Evolutionary conservation across 139 green algal species (phyloP).

Genomic region (Diplosphaera chodatii): DNA sequence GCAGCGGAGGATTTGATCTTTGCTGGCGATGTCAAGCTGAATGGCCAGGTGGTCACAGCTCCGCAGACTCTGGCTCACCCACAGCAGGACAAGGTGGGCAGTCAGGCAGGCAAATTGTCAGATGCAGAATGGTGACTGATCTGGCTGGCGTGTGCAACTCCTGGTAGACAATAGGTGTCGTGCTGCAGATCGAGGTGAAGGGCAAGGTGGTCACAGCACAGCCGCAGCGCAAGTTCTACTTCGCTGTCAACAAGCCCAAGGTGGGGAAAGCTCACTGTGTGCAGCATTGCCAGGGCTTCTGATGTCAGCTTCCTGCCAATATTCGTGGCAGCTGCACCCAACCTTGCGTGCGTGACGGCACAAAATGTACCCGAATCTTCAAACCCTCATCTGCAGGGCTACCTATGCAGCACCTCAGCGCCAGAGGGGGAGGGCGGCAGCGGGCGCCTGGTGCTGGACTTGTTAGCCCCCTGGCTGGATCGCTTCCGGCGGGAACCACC

Average conservation of each 20-base stretch:
- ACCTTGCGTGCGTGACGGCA: too few species aligned
- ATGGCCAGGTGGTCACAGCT: constrained; percentile 58
- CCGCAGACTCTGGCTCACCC: constrained; percentile 50
- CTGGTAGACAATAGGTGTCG: too few species aligned
- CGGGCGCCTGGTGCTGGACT: constrained; percentile 50
- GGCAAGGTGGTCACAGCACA: constrained; percentile 26
- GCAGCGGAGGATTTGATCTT: constrained; percentile 76
- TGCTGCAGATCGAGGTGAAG: constrained; percentile 35
- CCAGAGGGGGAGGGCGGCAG: background rate
- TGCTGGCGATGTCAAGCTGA: constrained; percentile 75
- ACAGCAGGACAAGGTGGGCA: constrained; percentile 42
- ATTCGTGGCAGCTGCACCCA: too few species aligned
- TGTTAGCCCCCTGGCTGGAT: constrained; percentile 55
- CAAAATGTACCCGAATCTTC: too few species aligned
- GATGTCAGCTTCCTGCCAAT: too few species aligned
- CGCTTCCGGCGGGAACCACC: constrained; percentile 35
- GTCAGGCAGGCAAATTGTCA: too few species aligned
- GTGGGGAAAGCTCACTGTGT: too few species aligned
- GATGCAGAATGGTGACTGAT: too few species aligned
- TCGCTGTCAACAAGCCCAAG: constrained; percentile 75
- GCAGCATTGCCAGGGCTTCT: too few species aligned
- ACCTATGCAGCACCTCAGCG: background rate
- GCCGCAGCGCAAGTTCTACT: constrained; percentile 29
- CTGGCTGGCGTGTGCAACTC: too few species aligned
- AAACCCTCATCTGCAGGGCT: constrained; percentile 20